Conservation (phyloP, 768 basidiomycete genomes). For the Tricholoma terreum region DNA sequence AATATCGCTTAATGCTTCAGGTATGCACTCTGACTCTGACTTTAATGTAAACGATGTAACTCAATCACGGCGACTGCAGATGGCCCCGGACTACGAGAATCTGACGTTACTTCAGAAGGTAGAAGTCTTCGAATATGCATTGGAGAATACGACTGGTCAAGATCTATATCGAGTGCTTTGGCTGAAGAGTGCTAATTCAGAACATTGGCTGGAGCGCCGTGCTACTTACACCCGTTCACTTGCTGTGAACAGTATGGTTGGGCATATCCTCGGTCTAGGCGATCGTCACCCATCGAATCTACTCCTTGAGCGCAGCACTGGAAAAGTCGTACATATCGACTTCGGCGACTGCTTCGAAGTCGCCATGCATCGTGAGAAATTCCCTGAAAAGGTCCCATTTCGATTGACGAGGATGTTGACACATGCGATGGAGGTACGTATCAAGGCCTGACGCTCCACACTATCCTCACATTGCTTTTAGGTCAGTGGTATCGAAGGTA, state of each 20-base stretch:
- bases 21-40: slow-evolving; percentile 35
- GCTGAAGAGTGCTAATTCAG: slow-evolving; percentile 93
- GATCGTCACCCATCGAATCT: slow-evolving; percentile 97
- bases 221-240: slow-evolving; percentile 95
- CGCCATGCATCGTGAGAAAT: slow-evolving; percentile 97
- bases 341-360: slow-evolving; percentile 99
- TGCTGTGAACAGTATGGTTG: slow-evolving; percentile 97
- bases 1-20: slow-evolving; percentile 98
- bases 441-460: neutral
- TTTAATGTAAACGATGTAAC: neutral
- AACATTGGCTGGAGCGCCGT: slow-evolving; percentile 96
- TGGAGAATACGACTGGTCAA: slow-evolving; percentile 98
- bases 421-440: slow-evolving; percentile 93
- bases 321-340: slow-evolving; percentile 95
- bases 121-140: slow-evolving; percentile 97
- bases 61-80: slow-evolving; percentile 44
- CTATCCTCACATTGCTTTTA: slow-evolving; percentile 28
- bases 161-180: slow-evolving; percentile 95
- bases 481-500: slow-evolving; percentile 98
- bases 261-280: slow-evolving; percentile 95
- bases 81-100: slow-evolving; percentile 98
- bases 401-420: slow-evolving; percentile 97
- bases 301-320: slow-evolving; percentile 85
- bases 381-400: slow-evolving; percentile 98
- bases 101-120: slow-evolving; percentile 94